Evolutionary conservation across 129 eudicot species (phyloP).

Genomic region (Artemisia tridentata): DNA sequence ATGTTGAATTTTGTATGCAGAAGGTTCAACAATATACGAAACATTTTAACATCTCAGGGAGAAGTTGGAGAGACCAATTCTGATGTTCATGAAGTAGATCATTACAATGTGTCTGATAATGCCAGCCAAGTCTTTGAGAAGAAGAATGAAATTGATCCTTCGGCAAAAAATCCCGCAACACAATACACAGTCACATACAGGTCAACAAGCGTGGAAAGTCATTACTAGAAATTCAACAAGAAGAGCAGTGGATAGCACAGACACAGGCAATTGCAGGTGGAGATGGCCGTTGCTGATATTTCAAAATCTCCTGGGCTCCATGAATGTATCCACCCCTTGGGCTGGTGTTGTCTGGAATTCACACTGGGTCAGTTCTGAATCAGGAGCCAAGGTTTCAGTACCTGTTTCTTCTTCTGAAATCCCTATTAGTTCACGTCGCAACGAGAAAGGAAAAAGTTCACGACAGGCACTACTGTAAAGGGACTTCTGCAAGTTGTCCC

Average conservation of each 20-base stretch:
- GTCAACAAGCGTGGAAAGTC: slow-evolving; percentile 86
- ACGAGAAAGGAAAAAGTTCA: no score
- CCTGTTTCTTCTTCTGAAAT: no score
- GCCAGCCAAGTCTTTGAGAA: background rate
- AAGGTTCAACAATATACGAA: background rate
- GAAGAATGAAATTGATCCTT: background rate
- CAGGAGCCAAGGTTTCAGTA: no score
- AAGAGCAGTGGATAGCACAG: slow-evolving; percentile 73
- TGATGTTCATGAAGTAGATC: slow-evolving; percentile 10
- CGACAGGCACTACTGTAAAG: no score
- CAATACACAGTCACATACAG: slow-evolving; percentile 37
- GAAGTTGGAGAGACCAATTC: background rate
- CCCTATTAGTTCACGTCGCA: no score
- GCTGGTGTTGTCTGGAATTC: no score
- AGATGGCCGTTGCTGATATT: slow-evolving; percentile 44
- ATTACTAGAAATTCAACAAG: slow-evolving; percentile 83
- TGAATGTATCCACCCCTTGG: no score
- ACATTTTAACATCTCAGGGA: no score
- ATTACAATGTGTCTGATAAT: slow-evolving; percentile 9
- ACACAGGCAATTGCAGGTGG: slow-evolving; percentile 27
- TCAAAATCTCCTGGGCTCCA: no score
- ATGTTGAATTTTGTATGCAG: slow-evolving; percentile 22
- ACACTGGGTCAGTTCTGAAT: no score
- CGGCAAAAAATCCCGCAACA: slow-evolving; percentile 27
- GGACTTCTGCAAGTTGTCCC: no score